Base-by-base conservation (phyloP, 805 yeast genomes). In the Candida khao-thaluensis region DNA sequence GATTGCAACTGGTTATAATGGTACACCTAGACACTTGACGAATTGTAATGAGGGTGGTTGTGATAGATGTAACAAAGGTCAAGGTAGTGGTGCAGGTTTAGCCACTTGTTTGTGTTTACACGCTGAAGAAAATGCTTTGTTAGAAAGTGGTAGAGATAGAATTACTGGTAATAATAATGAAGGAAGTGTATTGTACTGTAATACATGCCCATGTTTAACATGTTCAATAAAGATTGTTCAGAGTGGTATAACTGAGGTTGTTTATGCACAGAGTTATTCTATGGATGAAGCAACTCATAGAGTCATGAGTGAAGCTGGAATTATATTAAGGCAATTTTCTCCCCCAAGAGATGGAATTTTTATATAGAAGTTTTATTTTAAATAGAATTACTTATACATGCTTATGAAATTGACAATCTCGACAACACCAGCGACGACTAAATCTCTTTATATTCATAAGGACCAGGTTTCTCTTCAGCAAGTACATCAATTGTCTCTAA, bases 11-110 rank as follows among this genome's bases (percentile, higher is more conserved):
- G 99, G 99, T 0, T 93, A 93, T 62, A 93, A 93, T 54, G 99
- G 99, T 2, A 93, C 99, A 0, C 98, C 99, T 8, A 73, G 96
- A 29, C 86, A 89, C 43, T 64, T 88, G 52, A 68, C 71, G 17
- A 93, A 93, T 53, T 93, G 99, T 63, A 90, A 87, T 54, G 91
- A 88, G 51, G 99, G 99, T 16, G 99, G 99, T 1, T 93, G 99
- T 60, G 62, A 77, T 4, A 69, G 99, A 27, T 93, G 99, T 59
- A 93, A 93, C 53, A 64, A 74, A 17, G 90, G 84, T 6, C 71
- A 71, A 37, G 71, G 74, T 1, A 56, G 70, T 25, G 95, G 95
- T 2, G 71, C 77, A 2, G 79, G 74, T 1, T 65, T 91, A 26
- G 74, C 83, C 3, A 88, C 97, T 0, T 93, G 99, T 59, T 62